Percentiles rank a stretch among this genome's conserved stretches.
These are phyloP conservation scores for Mycena floridula DNA, from an alignment of 768 basidiomycete genomes.

Conservation along the genomic window DNA sequence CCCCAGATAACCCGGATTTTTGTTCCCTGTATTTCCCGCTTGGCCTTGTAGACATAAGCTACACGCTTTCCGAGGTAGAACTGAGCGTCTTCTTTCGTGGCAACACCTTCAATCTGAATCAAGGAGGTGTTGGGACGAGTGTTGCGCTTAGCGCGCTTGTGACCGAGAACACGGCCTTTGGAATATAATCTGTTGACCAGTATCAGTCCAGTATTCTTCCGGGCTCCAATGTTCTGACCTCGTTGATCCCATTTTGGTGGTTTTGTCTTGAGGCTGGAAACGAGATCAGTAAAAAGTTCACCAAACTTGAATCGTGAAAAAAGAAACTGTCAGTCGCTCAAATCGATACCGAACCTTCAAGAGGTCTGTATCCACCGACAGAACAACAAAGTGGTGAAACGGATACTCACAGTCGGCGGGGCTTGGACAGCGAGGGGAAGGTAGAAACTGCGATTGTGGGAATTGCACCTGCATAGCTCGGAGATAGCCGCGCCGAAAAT, in stretches of 20 bases:
- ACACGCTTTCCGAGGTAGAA: conserved; percentile 99
- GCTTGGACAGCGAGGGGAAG: too few relatives aligned
- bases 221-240: too few relatives aligned
- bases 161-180: conserved; percentile 95
- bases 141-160: conserved; percentile 99
- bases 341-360: too few relatives aligned
- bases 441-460: too few relatives aligned
- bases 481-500: too few relatives aligned
- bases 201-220: conserved; percentile 11
- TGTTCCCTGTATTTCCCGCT: conserved; percentile 89
- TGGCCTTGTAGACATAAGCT: conserved; percentile 97
- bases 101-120: conserved; percentile 95
- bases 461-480: too few relatives aligned
- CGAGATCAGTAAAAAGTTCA: too few relatives aligned
- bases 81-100: conserved; percentile 87
- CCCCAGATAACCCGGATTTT: conserved; percentile 99
- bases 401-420: too few relatives aligned
- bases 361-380: too few relatives aligned
- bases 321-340: too few relatives aligned
- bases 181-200: conserved; percentile 70
- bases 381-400: too few relatives aligned
- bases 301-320: too few relatives aligned
- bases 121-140: conserved; percentile 93
- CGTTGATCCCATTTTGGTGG: conserved; percentile 72
- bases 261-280: conserved; percentile 17